Evolutionary conservation across 306 rosid species (phyloP).

Genomic region (Geum urbanum): DNA sequence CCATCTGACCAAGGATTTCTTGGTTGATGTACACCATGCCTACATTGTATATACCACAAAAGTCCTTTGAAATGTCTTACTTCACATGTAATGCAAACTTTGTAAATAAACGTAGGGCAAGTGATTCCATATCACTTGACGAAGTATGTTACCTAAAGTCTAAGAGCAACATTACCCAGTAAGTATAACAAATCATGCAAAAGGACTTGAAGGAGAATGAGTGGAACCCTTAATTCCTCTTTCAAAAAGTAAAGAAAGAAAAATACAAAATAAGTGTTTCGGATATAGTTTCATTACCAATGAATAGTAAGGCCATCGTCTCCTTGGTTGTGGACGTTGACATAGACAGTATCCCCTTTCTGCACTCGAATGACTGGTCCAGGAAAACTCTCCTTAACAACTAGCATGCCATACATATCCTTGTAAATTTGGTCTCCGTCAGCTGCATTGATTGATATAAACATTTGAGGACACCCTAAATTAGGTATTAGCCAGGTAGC

Average conservation of each 20-base stretch:
- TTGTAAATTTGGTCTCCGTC: constrained; percentile 1
- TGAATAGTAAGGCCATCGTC: constrained; percentile 25
- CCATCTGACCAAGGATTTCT: constrained; percentile 33
- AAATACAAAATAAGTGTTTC: no score
- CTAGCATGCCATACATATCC: constrained; percentile 17
- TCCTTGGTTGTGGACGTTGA: constrained; percentile 25
- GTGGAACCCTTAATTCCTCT: no score
- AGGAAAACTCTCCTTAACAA: constrained; percentile 24
- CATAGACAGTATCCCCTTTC: constrained; percentile 14
- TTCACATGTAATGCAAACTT: not conserved
- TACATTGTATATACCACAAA: not conserved
- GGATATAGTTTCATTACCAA: not conserved
- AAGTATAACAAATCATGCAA: no score
- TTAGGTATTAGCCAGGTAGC: no score
- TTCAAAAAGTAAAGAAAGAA: no score
- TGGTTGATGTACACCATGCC: constrained; percentile 31
- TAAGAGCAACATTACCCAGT: no score
- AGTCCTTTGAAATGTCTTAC: no score
- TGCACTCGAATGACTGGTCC: constrained; percentile 20
- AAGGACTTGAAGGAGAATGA: no score
- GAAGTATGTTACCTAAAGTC: no score
- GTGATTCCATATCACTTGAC: not conserved
- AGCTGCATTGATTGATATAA: not conserved
- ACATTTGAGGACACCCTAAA: not conserved
- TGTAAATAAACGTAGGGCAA: not conserved